These are phyloP conservation scores for Monilinia fructicola DNA, from an alignment of 2,329 filamentous ascomycete genomes.

Conservation along the genomic window DNA sequence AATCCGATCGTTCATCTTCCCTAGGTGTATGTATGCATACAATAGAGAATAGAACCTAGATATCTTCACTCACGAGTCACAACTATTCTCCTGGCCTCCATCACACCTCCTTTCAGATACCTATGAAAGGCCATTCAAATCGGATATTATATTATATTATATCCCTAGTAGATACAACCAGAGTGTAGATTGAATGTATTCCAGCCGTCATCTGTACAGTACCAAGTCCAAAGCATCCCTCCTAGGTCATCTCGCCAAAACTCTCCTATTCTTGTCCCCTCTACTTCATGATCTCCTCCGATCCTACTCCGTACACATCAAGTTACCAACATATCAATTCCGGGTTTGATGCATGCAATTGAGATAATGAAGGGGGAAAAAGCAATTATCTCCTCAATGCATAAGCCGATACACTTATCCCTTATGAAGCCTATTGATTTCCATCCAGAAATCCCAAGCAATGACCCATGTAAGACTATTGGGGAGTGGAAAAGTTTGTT, in stretches of 20 bases:
- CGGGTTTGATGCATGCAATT: no score
- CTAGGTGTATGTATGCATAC: no score
- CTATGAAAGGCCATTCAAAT: not conserved
- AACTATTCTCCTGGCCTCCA: not conserved
- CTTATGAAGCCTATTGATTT: not conserved
- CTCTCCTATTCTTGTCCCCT: not conserved
- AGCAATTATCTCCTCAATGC: slow-evolving; percentile 3
- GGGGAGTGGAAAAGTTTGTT: not conserved
- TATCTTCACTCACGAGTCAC: no score
- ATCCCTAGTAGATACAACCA: not conserved
- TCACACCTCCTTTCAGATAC: not conserved
- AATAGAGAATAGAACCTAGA: no score
- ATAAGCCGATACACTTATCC: not conserved
- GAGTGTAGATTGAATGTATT: not conserved
- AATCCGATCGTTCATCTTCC: no score
- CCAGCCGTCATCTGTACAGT: not conserved
- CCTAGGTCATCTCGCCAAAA: slow-evolving; percentile 9
- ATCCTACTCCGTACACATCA: not conserved
- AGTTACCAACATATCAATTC: not conserved
- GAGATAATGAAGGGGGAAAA: slow-evolving; percentile 4
- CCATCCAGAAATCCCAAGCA: not conserved
- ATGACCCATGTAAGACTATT: not conserved
- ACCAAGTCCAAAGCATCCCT: not conserved
- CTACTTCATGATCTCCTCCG: slow-evolving; percentile 1
- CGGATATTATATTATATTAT: not conserved